Evolutionary conservation across 23 red algal genomes (phyloP).

Genomic region (Gracilariopsis chorda): DNA sequence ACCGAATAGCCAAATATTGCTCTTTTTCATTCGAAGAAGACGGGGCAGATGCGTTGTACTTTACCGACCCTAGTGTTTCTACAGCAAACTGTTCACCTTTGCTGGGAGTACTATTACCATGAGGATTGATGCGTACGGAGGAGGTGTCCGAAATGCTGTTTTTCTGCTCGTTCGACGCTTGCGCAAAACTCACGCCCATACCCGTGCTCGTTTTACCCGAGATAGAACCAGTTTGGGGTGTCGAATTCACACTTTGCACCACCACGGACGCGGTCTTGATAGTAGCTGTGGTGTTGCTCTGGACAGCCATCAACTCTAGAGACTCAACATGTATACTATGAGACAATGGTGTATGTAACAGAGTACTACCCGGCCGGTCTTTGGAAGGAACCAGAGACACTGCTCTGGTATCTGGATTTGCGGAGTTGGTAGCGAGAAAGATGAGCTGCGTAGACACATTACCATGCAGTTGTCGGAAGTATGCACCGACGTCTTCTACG

Average conservation of each 20-base stretch:
- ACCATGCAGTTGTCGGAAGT: background rate
- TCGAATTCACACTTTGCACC: slow-evolving; percentile 11
- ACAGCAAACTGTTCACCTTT: background rate
- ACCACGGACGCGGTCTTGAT: background rate
- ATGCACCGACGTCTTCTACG: background rate
- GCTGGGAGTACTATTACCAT: too few relatives aligned
- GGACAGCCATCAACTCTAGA: background rate
- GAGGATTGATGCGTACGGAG: background rate
- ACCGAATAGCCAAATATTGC: slow-evolving; percentile 41
- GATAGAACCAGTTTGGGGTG: too few relatives aligned
- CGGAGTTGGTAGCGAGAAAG: background rate
- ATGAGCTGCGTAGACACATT: background rate
- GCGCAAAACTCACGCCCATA: background rate
- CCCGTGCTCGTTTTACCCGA: too few relatives aligned
- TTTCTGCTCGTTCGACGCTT: background rate
- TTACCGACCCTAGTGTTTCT: background rate
- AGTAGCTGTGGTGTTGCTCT: background rate
- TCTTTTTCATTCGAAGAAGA: background rate
- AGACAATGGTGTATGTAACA: background rate
- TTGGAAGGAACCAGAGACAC: background rate
- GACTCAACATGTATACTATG: background rate
- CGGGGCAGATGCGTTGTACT: background rate
- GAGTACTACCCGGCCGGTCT: background rate
- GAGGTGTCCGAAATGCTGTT: background rate
- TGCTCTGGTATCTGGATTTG: background rate